Base-by-base conservation (phyloP, 805 yeast genomes). In the Martiniozyma abietophila region DNA sequence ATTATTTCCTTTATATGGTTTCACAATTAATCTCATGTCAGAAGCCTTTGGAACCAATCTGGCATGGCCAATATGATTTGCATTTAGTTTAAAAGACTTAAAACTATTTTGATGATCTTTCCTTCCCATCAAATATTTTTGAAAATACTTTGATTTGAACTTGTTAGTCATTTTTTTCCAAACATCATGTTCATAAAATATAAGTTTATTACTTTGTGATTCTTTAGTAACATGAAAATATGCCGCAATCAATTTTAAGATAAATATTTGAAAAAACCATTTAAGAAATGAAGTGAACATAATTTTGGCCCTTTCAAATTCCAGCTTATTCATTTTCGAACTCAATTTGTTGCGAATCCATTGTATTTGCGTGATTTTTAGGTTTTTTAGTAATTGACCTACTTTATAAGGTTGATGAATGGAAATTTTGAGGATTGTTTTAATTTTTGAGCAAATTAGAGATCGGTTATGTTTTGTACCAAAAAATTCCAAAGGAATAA, bases 181-280 rank as follows among this genome's bases (percentile, higher is more conserved):
- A 1, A 60, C 53, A 17, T 57, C 61, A 35, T 76, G 85, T 12
- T 77, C 64, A 46, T 69, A 82, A 48, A 62, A 82, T 0, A 63
- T 34, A 0, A 72, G 38, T 4, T 56, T 54, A 8, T 50, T 54
- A 0, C 60, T 49, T 14, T 52, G 61, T 8, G 72, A 67, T 1
- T 62, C 53, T 31, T 76, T 80, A 0, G 92, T 77, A 5, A 79
- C 76, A 48, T 81, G 77, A 59, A 84, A 86, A 46, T 71, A 73
- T 0, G 69, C 53, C 0, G 61, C 53, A 0, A 82, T 44, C 1
- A 81, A 39, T 12, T 58, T 62, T 6, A 67, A 57, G 1, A 82
- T 42, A 32, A 76, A 64, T 0, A 23, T 25, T 0, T 54, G 41
- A 26, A 80, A 69, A 2, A 80, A 31, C 95, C 95, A 88, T 2